Evolutionary conservation across 352 stramenopile species (phyloP), one percentile per base, ranked within the genome.

Genomic region (Pythium diclinum): DNA sequence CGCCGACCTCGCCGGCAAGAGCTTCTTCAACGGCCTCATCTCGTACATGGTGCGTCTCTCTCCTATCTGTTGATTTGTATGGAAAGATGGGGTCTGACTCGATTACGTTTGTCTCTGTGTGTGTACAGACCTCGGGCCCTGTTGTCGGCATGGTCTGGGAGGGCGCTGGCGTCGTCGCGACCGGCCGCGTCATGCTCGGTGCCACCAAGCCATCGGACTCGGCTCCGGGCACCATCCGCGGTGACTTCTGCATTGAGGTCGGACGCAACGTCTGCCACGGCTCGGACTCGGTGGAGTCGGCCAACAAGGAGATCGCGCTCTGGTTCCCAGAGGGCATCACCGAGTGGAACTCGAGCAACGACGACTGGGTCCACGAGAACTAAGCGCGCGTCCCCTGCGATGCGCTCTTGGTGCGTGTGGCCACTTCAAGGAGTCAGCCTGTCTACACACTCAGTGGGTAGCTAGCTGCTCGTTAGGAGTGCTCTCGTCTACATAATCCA

Each of bases 351-450:
- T 84, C 92, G 44, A 86, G 75, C 64, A 93, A 95, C 74, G 80
- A 93, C 67, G 76, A 93, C 61, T 99, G 97, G 96, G 87, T 99
- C 62, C 99, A 99, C 87, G 97, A 99, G 72, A 94, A 91, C 62
- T 94, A 88, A 81, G 73, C 32, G 34, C 19, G 10, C 44, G n/a
- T 16, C n/a, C 13, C 17, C 19, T 4, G 11, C 44, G 19, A 23
- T 51, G 44, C 44, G 44, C 44, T 51, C 44, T 51, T 51, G 44
- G 44, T 51, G 44, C 44, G 19, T 51, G 44, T 51, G n/a, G 44
- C 19, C 44, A 28, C 44, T 51, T 28, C 44, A 14, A 16, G 28
- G 44, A 48, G 16, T 8, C 17, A 51, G 44, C n/a, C 10, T 3
- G 6, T 23, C n/a, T 47, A 30, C 10, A 25, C 30, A 33, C 42